phyloP scores from a whole-genome alignment of 2,329 filamentous ascomycete species.

The Macrophomina tecta region DNA sequence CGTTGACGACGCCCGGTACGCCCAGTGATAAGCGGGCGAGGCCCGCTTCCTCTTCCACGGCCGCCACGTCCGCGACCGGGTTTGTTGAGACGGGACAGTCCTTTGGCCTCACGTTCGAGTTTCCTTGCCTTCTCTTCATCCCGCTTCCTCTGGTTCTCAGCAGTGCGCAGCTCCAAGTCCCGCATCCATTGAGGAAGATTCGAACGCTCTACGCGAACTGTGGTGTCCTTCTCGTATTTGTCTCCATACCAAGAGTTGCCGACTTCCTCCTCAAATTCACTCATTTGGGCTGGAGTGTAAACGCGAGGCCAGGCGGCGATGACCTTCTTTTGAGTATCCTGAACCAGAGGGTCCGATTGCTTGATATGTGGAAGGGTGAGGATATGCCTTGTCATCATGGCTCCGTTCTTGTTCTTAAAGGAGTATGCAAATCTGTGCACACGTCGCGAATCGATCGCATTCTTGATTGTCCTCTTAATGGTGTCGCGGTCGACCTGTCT shows the following conservation, averaged over 20 bases:
- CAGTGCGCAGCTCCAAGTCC: conserved; percentile 21
- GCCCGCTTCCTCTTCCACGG: conserved; percentile 7
- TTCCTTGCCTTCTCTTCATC: conserved; percentile 8
- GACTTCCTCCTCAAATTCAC: conserved; percentile 32
- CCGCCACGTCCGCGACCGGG: conserved; percentile 17
- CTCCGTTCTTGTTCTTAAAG: conserved; percentile 55
- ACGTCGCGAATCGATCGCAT: conserved; percentile 56
- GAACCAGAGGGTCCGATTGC: conserved; percentile 53
- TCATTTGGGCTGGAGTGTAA: conserved; percentile 43
- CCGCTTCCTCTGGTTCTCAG: conserved; percentile 28
- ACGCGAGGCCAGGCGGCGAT: conserved; percentile 46
- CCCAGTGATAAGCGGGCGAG: conserved; percentile 11
- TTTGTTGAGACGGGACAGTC: not conserved
- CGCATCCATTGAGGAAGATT: conserved; percentile 24
- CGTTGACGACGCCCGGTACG: conserved; percentile 24
- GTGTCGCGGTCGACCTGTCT: conserved; percentile 58
- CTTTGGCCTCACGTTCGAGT: conserved; percentile 10
- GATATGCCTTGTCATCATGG: conserved; percentile 57
- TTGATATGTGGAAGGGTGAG: conserved; percentile 55
- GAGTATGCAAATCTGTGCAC: conserved; percentile 60
- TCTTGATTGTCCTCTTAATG: conserved; percentile 56
- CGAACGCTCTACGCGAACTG: conserved; percentile 34
- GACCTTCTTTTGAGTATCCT: conserved; percentile 57
- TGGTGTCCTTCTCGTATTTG: conserved; percentile 37
- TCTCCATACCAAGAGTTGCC: conserved; percentile 31